A percentile compares a stretch with the other conserved stretches of the same genome.
Evolutionary conservation across 352 stramenopile species (phyloP).

Genomic region (Phytophthora vignae): DNA sequence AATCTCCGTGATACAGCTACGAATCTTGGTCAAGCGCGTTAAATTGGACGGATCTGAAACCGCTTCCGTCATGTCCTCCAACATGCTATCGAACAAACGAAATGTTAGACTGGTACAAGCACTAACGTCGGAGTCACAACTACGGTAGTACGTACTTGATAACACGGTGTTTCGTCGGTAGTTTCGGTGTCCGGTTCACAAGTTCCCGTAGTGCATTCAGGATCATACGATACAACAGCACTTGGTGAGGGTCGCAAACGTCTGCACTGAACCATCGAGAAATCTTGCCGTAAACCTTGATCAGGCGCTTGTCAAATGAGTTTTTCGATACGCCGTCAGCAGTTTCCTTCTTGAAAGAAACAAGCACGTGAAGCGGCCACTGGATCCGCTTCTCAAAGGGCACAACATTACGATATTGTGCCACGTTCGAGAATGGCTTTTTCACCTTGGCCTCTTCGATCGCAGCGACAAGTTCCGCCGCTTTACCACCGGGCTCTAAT

Average conservation of each 20-base stretch:
- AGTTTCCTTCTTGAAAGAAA: conserved; percentile 17
- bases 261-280: conserved; percentile 9
- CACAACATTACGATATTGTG: not conserved
- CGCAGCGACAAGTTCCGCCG: too few relatives aligned
- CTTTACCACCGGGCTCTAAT: not conserved
- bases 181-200: not conserved
- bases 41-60: not conserved
- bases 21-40: not conserved
- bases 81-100: not conserved
- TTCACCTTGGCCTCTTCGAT: not conserved
- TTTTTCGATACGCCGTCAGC: not conserved
- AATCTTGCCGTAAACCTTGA: not conserved
- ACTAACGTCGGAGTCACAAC: not conserved
- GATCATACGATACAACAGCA: conserved; percentile 16
- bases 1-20: not conserved
- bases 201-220: not conserved
- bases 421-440: not conserved
- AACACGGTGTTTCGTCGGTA: not conserved
- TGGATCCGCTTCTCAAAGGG: not conserved
- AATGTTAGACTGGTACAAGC: not conserved
- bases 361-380: not conserved
- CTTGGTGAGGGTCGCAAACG: not conserved
- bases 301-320: not conserved
- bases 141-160: conserved; percentile 3
- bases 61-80: not conserved